Percentiles rank a stretch among this genome's conserved stretches.
These are phyloP conservation scores for Glonium stellatum DNA, from an alignment of 495 filamentous ascomycete genomes.

Conservation along the genomic window DNA sequence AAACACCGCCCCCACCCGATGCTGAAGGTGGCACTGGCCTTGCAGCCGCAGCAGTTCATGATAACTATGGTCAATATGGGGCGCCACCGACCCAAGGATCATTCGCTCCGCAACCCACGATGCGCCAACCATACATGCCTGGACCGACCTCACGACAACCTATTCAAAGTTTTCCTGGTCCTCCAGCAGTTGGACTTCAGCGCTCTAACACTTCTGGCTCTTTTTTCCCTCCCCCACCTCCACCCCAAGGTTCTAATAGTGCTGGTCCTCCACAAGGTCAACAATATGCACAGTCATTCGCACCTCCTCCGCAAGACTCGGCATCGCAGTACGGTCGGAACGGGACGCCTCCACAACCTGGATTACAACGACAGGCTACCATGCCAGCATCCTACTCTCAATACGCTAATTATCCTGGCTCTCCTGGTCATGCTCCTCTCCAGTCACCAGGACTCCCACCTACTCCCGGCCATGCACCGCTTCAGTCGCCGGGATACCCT, in stretches of 20 bases:
- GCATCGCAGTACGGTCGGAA: too few species aligned
- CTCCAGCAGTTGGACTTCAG: constrained; percentile 23
- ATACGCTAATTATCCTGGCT: constrained; percentile 29
- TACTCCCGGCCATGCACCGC: constrained; percentile 26
- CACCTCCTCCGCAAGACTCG: constrained; percentile 25
- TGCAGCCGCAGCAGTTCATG: constrained; percentile 57
- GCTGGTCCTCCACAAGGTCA: constrained; percentile 17
- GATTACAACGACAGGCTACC: constrained; percentile 21
- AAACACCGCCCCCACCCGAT: constrained; percentile 77
- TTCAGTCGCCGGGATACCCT: constrained; percentile 24
- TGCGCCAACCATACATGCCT: constrained; percentile 34
- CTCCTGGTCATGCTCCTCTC: constrained; percentile 22
- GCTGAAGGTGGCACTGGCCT: constrained; percentile 65
- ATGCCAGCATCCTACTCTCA: constrained; percentile 11
- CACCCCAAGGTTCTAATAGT: constrained; percentile 9
- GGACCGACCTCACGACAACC: constrained; percentile 32
- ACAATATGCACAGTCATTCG: constrained; percentile 19
- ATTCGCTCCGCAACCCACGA: constrained; percentile 43
- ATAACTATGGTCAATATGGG: constrained; percentile 40
- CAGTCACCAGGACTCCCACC: constrained; percentile 26
- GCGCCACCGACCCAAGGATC: constrained; percentile 16
- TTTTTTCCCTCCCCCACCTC: constrained; percentile 25
- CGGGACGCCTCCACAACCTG: constrained; percentile 20
- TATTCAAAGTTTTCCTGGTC: constrained; percentile 31
- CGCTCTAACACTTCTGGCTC: constrained; percentile 21